Evolutionary conservation across 2,329 filamentous ascomycete genomes (phyloP), one percentile per base, ranked within the genome.

Genomic region (Ceratocystis cubensis): DNA sequence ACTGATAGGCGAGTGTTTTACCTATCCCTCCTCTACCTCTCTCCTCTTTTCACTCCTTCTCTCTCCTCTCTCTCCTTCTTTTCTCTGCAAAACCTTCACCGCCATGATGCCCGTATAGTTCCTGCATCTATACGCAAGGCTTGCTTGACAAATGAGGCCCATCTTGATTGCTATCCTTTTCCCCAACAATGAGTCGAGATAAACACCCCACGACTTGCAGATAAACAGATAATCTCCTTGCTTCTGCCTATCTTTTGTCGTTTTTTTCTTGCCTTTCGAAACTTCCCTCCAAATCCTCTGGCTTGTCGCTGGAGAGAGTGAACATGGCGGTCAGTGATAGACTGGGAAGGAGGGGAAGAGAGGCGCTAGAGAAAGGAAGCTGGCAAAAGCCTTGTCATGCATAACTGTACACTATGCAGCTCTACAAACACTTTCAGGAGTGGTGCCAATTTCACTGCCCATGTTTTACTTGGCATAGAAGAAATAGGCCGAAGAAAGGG

Each of bases 91-190:
- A 3, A 0, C 0, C 48, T 25, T 53, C 48, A 53, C 48, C 48
- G 48, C 48, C 48, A 53, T 53, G 20, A 53, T 28, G 2, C 7
- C 20, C 13, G 48, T 53, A 25, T 15, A 28, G 10, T 25, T 53
- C 20, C 7, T 41, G 37, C 20, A 53, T 53, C 25, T 20, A 53
- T 22, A 53, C 20, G 25, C 48, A 53, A 25, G 48, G 20, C 48
- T 25, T 53, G 48, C 48, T 25, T 53, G 48, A 53, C 48, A 53
- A 25, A 25, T 53, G 48, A 53, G 48, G 48, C 48, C 48, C 48
- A 25, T 20, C 20, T 28, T 53, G 20, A 15, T 53, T 53, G 48
- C 22, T 20, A 13, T 25, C 20, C 20, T 10, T 41, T 41, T 13
- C 37, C 37, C 8, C 48, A 53, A 25, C 13, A 25, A 10, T 25